Base-by-base conservation (phyloP, 2,329 filamentous ascomycete genomes). In the Neoscytalidium dimidiatum region DNA sequence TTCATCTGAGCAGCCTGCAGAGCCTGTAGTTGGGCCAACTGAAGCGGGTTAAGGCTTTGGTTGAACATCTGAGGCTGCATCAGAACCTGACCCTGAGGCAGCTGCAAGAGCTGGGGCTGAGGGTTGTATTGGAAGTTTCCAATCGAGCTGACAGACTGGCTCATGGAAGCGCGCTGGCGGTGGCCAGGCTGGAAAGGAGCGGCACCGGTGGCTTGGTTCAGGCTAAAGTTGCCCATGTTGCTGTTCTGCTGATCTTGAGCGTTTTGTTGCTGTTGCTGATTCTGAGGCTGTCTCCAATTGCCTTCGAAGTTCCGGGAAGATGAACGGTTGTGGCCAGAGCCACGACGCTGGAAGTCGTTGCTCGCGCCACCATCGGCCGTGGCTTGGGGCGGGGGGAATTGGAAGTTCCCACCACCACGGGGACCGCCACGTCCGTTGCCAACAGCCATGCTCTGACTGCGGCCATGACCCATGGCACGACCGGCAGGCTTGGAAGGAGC, bases 241-340 rank as follows among this genome's bases (percentile, higher is more conserved):
- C 77, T 77, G 65, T 74, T 67, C 68, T 81, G 80, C 72, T 84
- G 85, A 68, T 83, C 83, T 71, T 83, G 83, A 67, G 79, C 79
- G 66, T 81, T 81, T 68, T 67, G 81, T 64, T 74, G 73, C 63
- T 82, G 79, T 62, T 75, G 73, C 63, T 82, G 79, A 66, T 78
- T 80, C 70, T 86, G 86, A 71, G 91, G 94, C 73, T 93, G 96
- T 72, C 95, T 91, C 95, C 95, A 99, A 80, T 99, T 99, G 72
- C 94, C 90, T 71, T 99, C 95, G 74, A 98, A 98, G 80, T 98
- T 99, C 68, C 95, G 89, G 26, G 95, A 99, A 11, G 87, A 87
- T 33, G 89, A 90, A 67, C 95, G 88, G 68, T 87, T 89, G 76
- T 99, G 95, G 64, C 92, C 90, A 71, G 90, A 91, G 71, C 90